Percentiles rank a stretch among this genome's conserved stretches.
Conservation (phyloP, 1,284 basidiomycete genomes). For the Ustilago vetiveriae region DNA sequence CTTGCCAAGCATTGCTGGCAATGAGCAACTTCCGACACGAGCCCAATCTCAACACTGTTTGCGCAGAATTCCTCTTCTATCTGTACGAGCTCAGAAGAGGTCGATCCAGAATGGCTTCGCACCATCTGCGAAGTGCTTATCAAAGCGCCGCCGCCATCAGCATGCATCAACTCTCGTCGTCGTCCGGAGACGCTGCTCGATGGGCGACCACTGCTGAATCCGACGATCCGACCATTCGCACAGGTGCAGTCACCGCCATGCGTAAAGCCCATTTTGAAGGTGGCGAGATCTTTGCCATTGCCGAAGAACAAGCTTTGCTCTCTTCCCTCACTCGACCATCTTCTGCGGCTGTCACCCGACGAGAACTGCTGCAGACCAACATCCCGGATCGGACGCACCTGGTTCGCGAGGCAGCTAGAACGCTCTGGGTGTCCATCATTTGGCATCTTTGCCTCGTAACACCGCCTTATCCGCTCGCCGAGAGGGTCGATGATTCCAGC, state of each 20-base stretch:
- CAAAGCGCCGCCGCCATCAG: slow-evolving; percentile 26
- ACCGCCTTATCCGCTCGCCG: slow-evolving; percentile 18
- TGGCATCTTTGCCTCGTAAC: slow-evolving; percentile 35
- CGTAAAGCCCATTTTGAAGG: slow-evolving; percentile 42
- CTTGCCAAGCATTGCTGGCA: slow-evolving; percentile 48
- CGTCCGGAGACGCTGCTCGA: slow-evolving; percentile 33
- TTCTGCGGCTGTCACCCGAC: slow-evolving; percentile 7
- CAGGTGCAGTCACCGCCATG: slow-evolving; percentile 42
- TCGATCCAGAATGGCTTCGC: slow-evolving; percentile 10
- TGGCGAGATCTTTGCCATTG: slow-evolving; percentile 40
- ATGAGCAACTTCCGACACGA: slow-evolving; percentile 50
- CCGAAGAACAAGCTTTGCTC: slow-evolving; percentile 33
- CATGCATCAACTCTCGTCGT: slow-evolving; percentile 47
- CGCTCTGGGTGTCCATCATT: slow-evolving; percentile 41
- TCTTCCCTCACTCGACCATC: slow-evolving; percentile 10
- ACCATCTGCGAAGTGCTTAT: slow-evolving; percentile 31
- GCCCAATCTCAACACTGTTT: slow-evolving; percentile 58
- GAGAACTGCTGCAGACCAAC: slow-evolving; percentile 34
- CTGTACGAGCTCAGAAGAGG: slow-evolving; percentile 40
- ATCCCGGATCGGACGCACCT: slow-evolving; percentile 57
- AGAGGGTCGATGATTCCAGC: slow-evolving; percentile 16
- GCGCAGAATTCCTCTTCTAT: slow-evolving; percentile 45
- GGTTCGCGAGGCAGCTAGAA: slow-evolving; percentile 57
- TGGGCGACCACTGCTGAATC: slow-evolving; percentile 35
- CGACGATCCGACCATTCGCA: slow-evolving; percentile 39